Base-by-base conservation (phyloP, 208 protist species). In the Crithidia brevicula region DNA sequence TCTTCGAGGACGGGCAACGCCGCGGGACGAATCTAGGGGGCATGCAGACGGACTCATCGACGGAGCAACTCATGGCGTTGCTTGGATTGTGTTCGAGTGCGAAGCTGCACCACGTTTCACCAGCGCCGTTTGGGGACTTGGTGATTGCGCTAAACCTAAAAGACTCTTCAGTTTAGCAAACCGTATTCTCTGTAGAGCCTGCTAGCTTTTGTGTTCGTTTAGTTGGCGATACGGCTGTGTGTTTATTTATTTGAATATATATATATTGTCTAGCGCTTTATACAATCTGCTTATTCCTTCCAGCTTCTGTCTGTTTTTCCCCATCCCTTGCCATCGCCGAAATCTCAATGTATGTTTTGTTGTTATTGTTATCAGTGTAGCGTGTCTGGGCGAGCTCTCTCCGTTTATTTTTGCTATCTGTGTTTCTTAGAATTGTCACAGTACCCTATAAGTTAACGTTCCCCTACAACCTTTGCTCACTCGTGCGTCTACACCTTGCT, bases 101-200 rank as follows among this genome's bases (percentile, higher is more conserved):
- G 25, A 76, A 70, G 40, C 47, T 76, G 28, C 70, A 70, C 43
- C 61, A 70, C 49, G 63, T 70, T 23, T 33, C 40, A 1, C 54
- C 70, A 6, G 54, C 62, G 33, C 70, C 70, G 30, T 76, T 76
- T 60, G 70, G 70, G 1, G 70, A 76, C 38, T 46, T 76, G 45
- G 70, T 76, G 8, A 52, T 76, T 7, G 56, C 62, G 13, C 62
- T 76, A n/a, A 76, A 76, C 34, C 63, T 76, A 16, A 59, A 60
- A 7, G 70, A 76, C 15, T 30, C 34, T 2, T 22, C 60, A 5
- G 42, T 33, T 2, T 50, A 16, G 28, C 36, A 10, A 13, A 40
- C 22, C n/a, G n/a, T n/a, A n/a, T n/a, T n/a, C n/a, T n/a, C n/a
- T n/a, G n/a, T n/a, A n/a, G n/a, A n/a, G n/a, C n/a, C n/a, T n/a